These are phyloP conservation scores for Sapria himalayana DNA, from an alignment of 345 rosid species.

Conservation along the genomic window DNA sequence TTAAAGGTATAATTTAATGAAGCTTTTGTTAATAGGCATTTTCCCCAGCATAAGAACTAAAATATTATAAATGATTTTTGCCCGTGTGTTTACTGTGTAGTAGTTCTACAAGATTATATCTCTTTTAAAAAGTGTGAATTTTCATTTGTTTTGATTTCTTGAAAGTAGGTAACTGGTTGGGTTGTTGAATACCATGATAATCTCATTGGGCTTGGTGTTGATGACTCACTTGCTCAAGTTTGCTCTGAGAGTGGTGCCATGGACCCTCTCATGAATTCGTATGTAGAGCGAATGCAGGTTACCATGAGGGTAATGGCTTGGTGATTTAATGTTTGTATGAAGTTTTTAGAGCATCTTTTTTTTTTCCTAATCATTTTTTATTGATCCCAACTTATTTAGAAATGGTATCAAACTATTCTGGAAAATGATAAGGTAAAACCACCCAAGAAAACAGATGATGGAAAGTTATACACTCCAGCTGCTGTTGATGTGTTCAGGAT, in stretches of 20 bases:
- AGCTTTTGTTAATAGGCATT: too few relatives aligned
- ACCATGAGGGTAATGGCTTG: conserved; percentile 66
- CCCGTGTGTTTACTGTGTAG: not conserved
- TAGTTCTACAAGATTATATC: too few relatives aligned
- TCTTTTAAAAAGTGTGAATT: conserved; percentile 7
- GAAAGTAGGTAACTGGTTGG: conserved; percentile 87
- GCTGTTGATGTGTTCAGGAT: conserved; percentile 98
- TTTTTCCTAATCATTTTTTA: conserved; percentile 3
- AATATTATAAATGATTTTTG: not conserved
- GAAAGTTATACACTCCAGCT: conserved; percentile 96
- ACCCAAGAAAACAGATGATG: conserved; percentile 97
- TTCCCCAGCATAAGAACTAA: not conserved
- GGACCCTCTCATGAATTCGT: conserved; percentile 98
- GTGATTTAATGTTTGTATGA: too few relatives aligned
- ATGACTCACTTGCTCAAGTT: conserved; percentile 96
- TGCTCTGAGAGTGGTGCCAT: conserved; percentile 98
- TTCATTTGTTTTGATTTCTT: conserved; percentile 12
- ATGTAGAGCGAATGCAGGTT: conserved; percentile 98
- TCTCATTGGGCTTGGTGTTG: conserved; percentile 93
- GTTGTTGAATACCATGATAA: conserved; percentile 97
- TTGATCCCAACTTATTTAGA: conserved; percentile 24
- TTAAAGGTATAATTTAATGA: conserved; percentile 40
- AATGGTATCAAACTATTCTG: conserved; percentile 93
- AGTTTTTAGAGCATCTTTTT: not conserved
- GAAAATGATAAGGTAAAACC: conserved; percentile 95